phyloP scores from a whole-genome alignment of 1,284 basidiomycete genomes.

The Ganoderma boninense region DNA sequence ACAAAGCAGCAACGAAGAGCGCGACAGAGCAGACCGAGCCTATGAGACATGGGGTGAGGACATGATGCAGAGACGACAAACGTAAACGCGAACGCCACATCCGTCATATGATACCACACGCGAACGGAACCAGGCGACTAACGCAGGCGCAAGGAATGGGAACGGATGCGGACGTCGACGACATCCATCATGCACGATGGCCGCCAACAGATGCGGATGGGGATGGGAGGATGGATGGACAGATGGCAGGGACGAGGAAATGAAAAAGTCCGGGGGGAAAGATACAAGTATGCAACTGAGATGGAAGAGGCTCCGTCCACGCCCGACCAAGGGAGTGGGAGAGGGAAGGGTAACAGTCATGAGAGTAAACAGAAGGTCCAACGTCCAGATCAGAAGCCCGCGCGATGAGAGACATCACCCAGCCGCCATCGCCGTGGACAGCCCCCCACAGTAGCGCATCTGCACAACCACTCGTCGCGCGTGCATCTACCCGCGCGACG shows the following conservation, averaged over 20 bases:
- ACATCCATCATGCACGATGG: slow-evolving; percentile 24
- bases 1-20: slow-evolving; percentile 26
- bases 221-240: slow-evolving; percentile 20
- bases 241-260: slow-evolving; percentile 16
- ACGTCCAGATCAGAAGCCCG: slow-evolving; percentile 29
- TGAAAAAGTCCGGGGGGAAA: slow-evolving; percentile 20
- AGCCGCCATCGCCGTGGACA: slow-evolving; percentile 19
- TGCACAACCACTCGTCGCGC: slow-evolving; percentile 20
- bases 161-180: background rate
- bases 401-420: slow-evolving; percentile 17
- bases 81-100: slow-evolving; percentile 19
- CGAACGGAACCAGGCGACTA: slow-evolving; percentile 5
- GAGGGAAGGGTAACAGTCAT: slow-evolving; percentile 6
- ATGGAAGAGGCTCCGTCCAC: slow-evolving; percentile 16
- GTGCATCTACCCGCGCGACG: slow-evolving; percentile 18
- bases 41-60: slow-evolving; percentile 30
- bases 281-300: slow-evolving; percentile 26
- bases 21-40: slow-evolving; percentile 28
- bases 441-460: slow-evolving; percentile 26
- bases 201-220: slow-evolving; percentile 27
- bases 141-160: slow-evolving; percentile 8
- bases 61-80: slow-evolving; percentile 19
- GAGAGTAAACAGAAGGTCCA: slow-evolving; percentile 28
- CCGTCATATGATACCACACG: slow-evolving; percentile 5
- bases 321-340: slow-evolving; percentile 6